A percentile compares a stretch with the other conserved stretches of the same genome.
Evolutionary conservation across 805 yeast species (phyloP).

Genomic region (Vanderwaltozyma verrucispora): DNA sequence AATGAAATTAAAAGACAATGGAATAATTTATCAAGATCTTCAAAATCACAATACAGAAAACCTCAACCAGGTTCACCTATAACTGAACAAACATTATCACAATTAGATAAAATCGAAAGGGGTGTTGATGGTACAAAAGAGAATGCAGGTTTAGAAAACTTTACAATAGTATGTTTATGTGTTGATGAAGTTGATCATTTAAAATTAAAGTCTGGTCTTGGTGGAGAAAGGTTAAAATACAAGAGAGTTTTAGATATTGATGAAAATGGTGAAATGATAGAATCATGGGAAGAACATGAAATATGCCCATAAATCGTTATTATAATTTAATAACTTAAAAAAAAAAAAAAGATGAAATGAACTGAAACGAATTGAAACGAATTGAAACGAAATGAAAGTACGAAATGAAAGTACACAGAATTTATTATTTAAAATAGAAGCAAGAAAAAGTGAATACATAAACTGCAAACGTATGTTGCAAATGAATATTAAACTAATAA

Average conservation of each 20-base stretch:
- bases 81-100: conserved; percentile 42
- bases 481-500: too few relatives aligned
- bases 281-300: conserved; percentile 67
- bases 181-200: conserved; percentile 62
- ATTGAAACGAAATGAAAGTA: too few relatives aligned
- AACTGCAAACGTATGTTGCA: too few relatives aligned
- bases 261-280: conserved; percentile 43
- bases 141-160: conserved; percentile 53
- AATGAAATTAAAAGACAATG: conserved; percentile 54
- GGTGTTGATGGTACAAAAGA: conserved; percentile 76
- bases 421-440: too few relatives aligned
- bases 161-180: conserved; percentile 58
- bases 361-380: too few relatives aligned
- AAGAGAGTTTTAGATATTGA: conserved; percentile 29
- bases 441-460: too few relatives aligned
- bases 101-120: conserved; percentile 60
- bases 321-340: too few relatives aligned
- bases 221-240: conserved; percentile 23
- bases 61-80: conserved; percentile 62
- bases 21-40: conserved; percentile 44
- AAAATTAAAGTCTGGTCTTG: conserved; percentile 41
- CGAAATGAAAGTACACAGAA: too few relatives aligned
- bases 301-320: too few relatives aligned
- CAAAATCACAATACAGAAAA: conserved; percentile 58
- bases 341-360: too few relatives aligned